Conservation (phyloP, 78 protist genomes). For the Dictyostelium discoideum region DNA sequence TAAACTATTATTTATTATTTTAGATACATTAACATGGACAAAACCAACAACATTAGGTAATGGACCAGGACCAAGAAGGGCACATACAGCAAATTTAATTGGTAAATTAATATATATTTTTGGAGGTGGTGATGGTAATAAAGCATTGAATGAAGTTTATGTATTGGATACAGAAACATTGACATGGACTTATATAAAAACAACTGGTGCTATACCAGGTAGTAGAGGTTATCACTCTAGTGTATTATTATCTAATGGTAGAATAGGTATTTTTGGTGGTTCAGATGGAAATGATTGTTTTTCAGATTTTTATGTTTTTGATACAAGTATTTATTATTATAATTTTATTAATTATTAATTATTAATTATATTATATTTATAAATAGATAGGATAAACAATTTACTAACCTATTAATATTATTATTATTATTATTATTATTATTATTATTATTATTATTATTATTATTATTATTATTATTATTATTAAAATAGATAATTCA, state of each 20-base stretch:
- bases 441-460: too few relatives aligned
- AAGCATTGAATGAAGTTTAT: constrained; percentile 70
- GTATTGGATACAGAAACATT: constrained; percentile 45
- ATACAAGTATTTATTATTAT: neutral
- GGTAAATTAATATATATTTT: constrained; percentile 50
- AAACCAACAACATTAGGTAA: constrained; percentile 54
- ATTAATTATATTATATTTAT: too few relatives aligned
- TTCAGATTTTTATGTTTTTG: constrained; percentile 42
- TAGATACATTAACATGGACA: constrained; percentile 68
- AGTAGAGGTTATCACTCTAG: constrained; percentile 70
- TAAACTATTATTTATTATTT: neutral
- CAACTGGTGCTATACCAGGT: constrained; percentile 46
- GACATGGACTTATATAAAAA: constrained; percentile 34
- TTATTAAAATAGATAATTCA: neutral
- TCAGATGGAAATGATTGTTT: constrained; percentile 75
- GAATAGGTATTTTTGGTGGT: constrained; percentile 55
- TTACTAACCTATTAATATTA: too few relatives aligned
- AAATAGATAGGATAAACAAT: too few relatives aligned
- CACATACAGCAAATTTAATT: constrained; percentile 69
- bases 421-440: too few relatives aligned
- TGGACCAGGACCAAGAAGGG: constrained; percentile 78
- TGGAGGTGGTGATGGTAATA: constrained; percentile 78
- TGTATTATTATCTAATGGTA: neutral
- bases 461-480: too few relatives aligned
- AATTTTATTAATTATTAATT: too few relatives aligned